A percentile compares a stretch with the other conserved stretches of the same genome.
These are phyloP conservation scores for Kodamaea ohmeri DNA, from an alignment of 1,139 yeast genomes.

Conservation along the genomic window DNA sequence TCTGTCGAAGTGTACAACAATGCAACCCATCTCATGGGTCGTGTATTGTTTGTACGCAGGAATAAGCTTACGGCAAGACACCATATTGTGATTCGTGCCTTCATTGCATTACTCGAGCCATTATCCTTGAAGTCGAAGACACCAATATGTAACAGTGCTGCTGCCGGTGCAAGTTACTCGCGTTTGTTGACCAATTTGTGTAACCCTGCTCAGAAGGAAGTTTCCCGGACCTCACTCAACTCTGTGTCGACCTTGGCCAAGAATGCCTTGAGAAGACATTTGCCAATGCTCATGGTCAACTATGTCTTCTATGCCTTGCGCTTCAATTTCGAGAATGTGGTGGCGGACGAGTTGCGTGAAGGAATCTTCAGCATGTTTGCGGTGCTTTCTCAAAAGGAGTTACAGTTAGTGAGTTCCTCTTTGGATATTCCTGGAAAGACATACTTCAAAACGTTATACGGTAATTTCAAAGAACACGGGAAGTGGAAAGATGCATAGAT, in stretches of 20 bases:
- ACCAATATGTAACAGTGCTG: conserved; percentile 18
- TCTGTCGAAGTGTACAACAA: conserved; percentile 27
- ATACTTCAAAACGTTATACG: conserved; percentile 63
- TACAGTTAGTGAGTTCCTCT: conserved; percentile 62
- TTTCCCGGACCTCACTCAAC: conserved; percentile 38
- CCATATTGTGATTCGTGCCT: conserved; percentile 55
- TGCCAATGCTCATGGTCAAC: conserved; percentile 60
- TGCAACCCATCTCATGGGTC: conserved; percentile 49
- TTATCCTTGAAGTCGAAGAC: conserved; percentile 29
- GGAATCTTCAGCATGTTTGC: conserved; percentile 69
- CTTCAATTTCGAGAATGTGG: conserved; percentile 43
- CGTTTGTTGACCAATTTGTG: conserved; percentile 68
- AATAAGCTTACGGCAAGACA: conserved; percentile 68
- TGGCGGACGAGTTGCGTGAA: conserved; percentile 50
- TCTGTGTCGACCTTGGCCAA: conserved; percentile 58
- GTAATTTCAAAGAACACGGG: conserved; percentile 73
- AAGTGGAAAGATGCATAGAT: conserved; percentile 65
- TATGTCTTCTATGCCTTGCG: conserved; percentile 52
- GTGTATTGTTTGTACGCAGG: conserved; percentile 64
- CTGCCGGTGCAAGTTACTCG: conserved; percentile 46
- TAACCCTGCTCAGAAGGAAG: conserved; percentile 52
- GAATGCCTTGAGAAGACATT: conserved; percentile 57
- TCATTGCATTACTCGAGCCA: conserved; percentile 48
- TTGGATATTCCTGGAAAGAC: conserved; percentile 71
- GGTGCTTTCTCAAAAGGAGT: conserved; percentile 63